Evolutionary conservation across 2,329 filamentous ascomycete genomes (phyloP), one percentile per base, ranked within the genome.

Genomic region (Parastagonospora avenae): DNA sequence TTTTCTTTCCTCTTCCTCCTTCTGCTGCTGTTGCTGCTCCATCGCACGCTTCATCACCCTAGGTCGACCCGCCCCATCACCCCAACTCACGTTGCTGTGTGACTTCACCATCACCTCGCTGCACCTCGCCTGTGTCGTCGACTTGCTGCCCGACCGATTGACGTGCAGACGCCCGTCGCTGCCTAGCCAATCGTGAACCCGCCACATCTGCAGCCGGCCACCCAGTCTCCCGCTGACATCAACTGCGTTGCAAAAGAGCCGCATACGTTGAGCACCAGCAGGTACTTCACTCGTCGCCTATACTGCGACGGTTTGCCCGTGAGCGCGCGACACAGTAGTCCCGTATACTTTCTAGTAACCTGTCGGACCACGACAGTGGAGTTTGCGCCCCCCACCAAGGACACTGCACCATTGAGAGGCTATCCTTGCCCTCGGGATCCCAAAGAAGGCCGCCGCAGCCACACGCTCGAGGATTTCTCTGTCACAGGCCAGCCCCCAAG

Each of bases 81-180:
- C 14, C 9, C 27, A n/a, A 19, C 39, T 30, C 53, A 45, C 49
- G 41, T 53, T 53, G 52, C 53, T 48, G 59, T 58, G 57, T 54
- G 50, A 52, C 57, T 50, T 42, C 40, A 38, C 44, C 42, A 44
- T 43, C 39, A 42, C 50, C 33, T 50, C 54, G 32, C 47, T 41
- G 14, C 24, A 31, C n/a, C 37, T 55, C 50, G 54, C 51, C 24
- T 14, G 52, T 56, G 51, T 55, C 50, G 48, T 54, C 52, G 40
- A 55, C 57, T 61, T 67, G 64, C 63, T 65, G 63, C 66, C 65
- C 67, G 62, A 65, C 66, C 55, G 60, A 50, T 63, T 68, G 64
- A 70, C 66, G 63, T 68, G 67, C 67, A 68, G 64, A 54, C 52
- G 52, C 55, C 53, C 56, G 52, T 57, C 48, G 60, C 53, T 46